Evolutionary conservation across 176 grass and related monocot genomes (phyloP).

Genomic region (Cocos nucifera): DNA sequence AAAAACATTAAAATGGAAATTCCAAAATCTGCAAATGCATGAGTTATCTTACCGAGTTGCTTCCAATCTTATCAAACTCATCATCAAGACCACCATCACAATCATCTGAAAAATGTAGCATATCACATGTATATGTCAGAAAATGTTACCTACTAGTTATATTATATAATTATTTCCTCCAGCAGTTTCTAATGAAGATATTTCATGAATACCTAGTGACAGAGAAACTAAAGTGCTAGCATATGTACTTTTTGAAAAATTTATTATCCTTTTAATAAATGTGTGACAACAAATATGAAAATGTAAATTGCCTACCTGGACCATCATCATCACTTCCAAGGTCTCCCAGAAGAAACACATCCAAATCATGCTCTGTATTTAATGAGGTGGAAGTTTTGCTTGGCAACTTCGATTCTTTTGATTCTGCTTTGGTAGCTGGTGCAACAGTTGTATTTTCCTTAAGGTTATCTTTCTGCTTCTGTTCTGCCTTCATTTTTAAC

Average conservation of each 20-base stretch:
- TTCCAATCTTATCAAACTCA: conserved; percentile 85
- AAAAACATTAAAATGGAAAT: no score
- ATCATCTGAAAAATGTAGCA: conserved; percentile 36
- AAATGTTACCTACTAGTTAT: no score
- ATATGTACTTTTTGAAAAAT: no score
- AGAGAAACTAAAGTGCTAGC: no score
- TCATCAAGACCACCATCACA: conserved; percentile 62
- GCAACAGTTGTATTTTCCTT: conserved; percentile 39
- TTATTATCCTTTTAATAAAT: no score
- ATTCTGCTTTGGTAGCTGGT: conserved; percentile 28
- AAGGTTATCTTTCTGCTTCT: conserved; percentile 35
- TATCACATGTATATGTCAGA: no score
- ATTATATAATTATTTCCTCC: no score
- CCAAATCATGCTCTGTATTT: conserved; percentile 68
- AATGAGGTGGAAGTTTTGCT: conserved; percentile 63
- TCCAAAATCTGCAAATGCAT: no score
- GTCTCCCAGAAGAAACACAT: conserved; percentile 95
- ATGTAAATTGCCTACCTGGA: conserved; percentile 36
- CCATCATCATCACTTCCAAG: conserved; percentile 80
- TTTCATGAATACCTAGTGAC: no score
- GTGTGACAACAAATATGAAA: not conserved
- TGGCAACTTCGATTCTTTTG: conserved; percentile 49
- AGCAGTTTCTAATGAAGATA: no score
- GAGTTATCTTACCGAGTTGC: conserved; percentile 43
- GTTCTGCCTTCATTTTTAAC: conserved; percentile 59